Percentiles rank a stretch among this genome's conserved stretches.
Conservation (phyloP, 2,329 filamentous ascomycete genomes). For the Monilinia vaccinii-corymbosi region DNA sequence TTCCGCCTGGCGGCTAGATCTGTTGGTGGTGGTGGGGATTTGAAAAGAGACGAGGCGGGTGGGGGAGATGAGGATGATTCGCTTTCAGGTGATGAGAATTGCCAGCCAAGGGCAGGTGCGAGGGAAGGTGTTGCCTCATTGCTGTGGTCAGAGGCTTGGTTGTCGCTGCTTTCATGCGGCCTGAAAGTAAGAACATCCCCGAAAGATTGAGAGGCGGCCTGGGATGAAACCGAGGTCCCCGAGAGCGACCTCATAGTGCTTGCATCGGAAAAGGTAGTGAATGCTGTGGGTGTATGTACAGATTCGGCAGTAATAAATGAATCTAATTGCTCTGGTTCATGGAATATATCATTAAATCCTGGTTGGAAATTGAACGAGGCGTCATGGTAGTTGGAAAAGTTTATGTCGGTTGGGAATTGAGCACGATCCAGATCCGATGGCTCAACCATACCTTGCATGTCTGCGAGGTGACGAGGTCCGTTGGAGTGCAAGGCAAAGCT, state of each 20-base stretch:
- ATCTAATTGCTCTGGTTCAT: background rate
- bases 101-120: constrained; percentile 14
- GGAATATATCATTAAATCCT: background rate
- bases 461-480: background rate
- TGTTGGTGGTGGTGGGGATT: constrained; percentile 25
- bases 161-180: constrained; percentile 13
- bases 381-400: background rate
- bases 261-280: constrained; percentile 14
- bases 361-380: background rate
- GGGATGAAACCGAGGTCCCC: constrained; percentile 19
- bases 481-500: constrained; percentile 9
- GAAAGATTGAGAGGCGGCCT: constrained; percentile 14
- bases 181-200: constrained; percentile 12
- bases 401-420: constrained; percentile 14
- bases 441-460: background rate
- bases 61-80: constrained; percentile 20
- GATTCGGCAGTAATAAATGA: constrained; percentile 12
- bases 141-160: constrained; percentile 19
- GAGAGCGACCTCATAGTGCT: constrained; percentile 9
- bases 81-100: constrained; percentile 17
- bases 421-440: constrained; percentile 7
- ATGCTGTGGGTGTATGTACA: constrained; percentile 19
- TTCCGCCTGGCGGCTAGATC: constrained; percentile 27
- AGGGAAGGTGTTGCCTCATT: constrained; percentile 10
- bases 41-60: constrained; percentile 22